phyloP scores from a whole-genome alignment of 345 rosid genomes.

The Erucastrum elatum region DNA sequence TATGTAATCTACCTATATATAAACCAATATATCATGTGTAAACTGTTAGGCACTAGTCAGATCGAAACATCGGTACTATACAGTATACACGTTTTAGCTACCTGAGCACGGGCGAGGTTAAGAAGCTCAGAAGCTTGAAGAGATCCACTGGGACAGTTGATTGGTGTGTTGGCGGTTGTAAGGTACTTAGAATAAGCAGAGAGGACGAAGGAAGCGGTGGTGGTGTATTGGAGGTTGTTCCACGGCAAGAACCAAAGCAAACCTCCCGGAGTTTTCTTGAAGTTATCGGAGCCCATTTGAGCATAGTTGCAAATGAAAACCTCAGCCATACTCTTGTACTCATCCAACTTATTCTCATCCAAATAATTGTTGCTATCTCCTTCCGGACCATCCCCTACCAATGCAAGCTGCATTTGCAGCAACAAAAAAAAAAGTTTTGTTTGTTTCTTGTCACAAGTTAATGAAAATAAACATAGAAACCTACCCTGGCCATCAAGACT shows the following conservation, averaged over 20 bases:
- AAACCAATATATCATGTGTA: neutral
- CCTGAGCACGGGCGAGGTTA: constrained; percentile 26
- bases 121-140: constrained; percentile 40
- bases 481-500: constrained; percentile 83
- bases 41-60: no score
- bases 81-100: neutral
- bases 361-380: neutral
- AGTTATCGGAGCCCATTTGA: constrained; percentile 63
- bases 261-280: constrained; percentile 52
- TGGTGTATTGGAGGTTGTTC: constrained; percentile 55
- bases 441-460: neutral
- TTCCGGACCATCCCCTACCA: constrained; percentile 41
- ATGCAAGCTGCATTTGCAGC: constrained; percentile 57
- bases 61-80: neutral
- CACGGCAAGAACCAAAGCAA: constrained; percentile 55
- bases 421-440: neutral
- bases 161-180: constrained; percentile 26
- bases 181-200: constrained; percentile 47
- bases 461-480: neutral
- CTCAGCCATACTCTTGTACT: constrained; percentile 87
- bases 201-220: constrained; percentile 47
- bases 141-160: constrained; percentile 42
- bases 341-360: constrained; percentile 31
- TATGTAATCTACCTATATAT: constrained; percentile 67
- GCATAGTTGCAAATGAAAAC: constrained; percentile 80